These are phyloP conservation scores for Cladosporium sp. DNA, from an alignment of 2,329 filamentous ascomycete species.

Conservation along the genomic window DNA sequence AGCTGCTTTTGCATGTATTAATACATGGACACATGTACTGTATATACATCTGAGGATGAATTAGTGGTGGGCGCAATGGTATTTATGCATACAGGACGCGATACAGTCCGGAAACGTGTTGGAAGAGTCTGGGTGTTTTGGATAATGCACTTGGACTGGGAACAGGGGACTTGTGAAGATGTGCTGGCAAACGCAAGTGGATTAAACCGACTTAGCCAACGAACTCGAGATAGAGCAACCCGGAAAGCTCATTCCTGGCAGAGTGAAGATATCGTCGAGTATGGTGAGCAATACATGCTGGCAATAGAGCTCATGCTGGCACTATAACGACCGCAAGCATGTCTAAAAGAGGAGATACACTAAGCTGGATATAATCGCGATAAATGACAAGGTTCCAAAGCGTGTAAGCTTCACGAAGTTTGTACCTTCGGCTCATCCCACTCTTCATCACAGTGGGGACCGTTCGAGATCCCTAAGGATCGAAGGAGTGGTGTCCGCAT, in stretches of 20 bases:
- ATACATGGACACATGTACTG: not conserved
- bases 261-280: not conserved
- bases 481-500: slow-evolving; percentile 1
- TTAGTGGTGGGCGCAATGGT: too few relatives aligned
- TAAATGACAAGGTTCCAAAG: too few relatives aligned
- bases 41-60: not conserved
- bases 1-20: not conserved
- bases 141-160: not conserved
- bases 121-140: too few relatives aligned
- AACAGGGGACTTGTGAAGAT: not conserved
- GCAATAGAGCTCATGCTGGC: too few relatives aligned
- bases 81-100: not conserved
- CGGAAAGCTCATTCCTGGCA: not conserved
- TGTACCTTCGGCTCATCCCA: not conserved
- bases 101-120: not conserved
- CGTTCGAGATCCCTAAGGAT: slow-evolving; percentile 1
- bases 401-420: not conserved
- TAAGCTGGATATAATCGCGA: too few relatives aligned
- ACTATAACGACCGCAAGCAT: too few relatives aligned
- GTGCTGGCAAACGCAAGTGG: not conserved
- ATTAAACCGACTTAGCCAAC: not conserved
- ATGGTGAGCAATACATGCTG: not conserved
- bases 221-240: too few relatives aligned
- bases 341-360: too few relatives aligned
- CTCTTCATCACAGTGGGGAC: slow-evolving; percentile 2